Base-by-base conservation (phyloP, 306 rosid genomes). In the Amphicarpaea edgeworthii region DNA sequence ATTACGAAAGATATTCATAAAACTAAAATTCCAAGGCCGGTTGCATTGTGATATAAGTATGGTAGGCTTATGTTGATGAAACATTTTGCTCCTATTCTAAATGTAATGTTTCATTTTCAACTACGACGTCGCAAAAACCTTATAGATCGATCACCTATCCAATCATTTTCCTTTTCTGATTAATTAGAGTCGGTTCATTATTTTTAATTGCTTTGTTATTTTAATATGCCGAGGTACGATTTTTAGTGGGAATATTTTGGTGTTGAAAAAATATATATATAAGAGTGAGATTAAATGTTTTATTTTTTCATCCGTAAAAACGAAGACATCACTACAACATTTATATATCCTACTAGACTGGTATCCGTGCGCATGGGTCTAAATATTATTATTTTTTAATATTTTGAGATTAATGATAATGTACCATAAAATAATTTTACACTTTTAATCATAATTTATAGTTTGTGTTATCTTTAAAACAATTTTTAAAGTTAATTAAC, bases 1-100 rank as follows among this genome's bases (percentile, higher is more conserved):
- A 72, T 46, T 57, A 78, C 55, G 30, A 46, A 65, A 80, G 78
- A 70, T 55, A 78, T 70, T 76, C 77, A 65, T 43, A 11, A 42
- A 59, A 68, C 60, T 43, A 11, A 42, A 59, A 68, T 65, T 72
- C 55, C 24, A 59, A 50, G 80, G 72, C 37, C 28, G 40, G 37
- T 51, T 47, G 47, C 67, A 37, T 45, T 51, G 34, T 55, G 78
- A 58, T 67, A 60, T 64, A 28, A 62, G 23, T 51, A 41, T 21
- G 30, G 74, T 28, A 15, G 72, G 66, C 47, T 51, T 19, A 49
- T 24, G 49, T 63, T 68, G 78, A 78, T 68, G 75, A 78, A 24
- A 59, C 49, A 20, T 47, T 28, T 34, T 70, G 57, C 69, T 76
- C 77, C 43, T 51, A 61, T 75, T 59, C 47, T 51, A 53, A 65